Evolutionary conservation across 805 yeast genomes (phyloP).

Genomic region (Candida namnaoensis): DNA sequence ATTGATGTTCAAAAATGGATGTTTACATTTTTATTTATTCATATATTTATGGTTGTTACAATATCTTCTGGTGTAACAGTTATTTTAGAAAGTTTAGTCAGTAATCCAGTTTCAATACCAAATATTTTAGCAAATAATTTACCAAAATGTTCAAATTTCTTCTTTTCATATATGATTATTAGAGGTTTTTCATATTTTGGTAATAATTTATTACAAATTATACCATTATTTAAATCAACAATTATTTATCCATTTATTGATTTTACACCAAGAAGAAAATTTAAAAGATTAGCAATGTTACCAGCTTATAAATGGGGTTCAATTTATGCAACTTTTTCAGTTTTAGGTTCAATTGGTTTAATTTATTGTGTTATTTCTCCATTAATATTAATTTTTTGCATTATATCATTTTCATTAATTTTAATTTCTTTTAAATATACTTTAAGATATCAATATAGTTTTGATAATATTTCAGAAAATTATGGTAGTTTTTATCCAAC

Average conservation of each 20-base stretch:
- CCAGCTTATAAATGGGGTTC: slow-evolving; percentile 68
- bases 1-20: slow-evolving; percentile 70
- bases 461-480: slow-evolving; percentile 48
- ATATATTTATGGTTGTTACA: slow-evolving; percentile 77
- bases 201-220: slow-evolving; percentile 53
- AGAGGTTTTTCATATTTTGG: slow-evolving; percentile 76
- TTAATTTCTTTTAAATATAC: slow-evolving; percentile 66
- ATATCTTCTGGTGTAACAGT: slow-evolving; percentile 72
- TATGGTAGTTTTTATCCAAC: slow-evolving; percentile 63
- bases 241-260: slow-evolving; percentile 29
- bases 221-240: slow-evolving; percentile 34
- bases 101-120: slow-evolving; percentile 68
- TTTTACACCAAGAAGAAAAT: slow-evolving; percentile 53
- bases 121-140: slow-evolving; percentile 65
- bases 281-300: slow-evolving; percentile 32
- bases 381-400: slow-evolving; percentile 52
- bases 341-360: slow-evolving; percentile 69
- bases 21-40: slow-evolving; percentile 72
- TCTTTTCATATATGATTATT: slow-evolving; percentile 66
- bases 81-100: slow-evolving; percentile 50
- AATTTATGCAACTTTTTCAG: slow-evolving; percentile 66
- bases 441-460: slow-evolving; percentile 46
- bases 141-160: slow-evolving; percentile 83
- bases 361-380: slow-evolving; percentile 80
- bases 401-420: slow-evolving; percentile 47